Evolutionary conservation across 75 land plant species (phyloP), one percentile per base, ranked within the genome.

Genomic region (Isoetes taiwanensis): DNA sequence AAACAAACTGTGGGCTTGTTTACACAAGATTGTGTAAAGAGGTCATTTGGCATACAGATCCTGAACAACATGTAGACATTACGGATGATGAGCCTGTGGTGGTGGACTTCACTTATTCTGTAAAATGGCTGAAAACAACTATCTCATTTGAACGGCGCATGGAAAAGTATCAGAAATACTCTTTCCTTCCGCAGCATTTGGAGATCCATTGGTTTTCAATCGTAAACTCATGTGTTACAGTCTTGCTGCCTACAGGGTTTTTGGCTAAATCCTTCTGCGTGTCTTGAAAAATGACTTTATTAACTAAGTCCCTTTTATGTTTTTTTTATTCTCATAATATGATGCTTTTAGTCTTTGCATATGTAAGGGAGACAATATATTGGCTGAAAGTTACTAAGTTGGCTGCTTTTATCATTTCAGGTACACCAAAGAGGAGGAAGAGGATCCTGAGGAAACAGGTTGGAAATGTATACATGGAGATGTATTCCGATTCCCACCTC

Each of bases 391-490:
- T 28, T 1, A 25, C 56, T 9, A 17, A 0, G 37, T 58, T 58
- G 28, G 52, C 25, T 54, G 28, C 48, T 27, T 34, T 17, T 28
- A 12, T 29, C 0, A 34, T 16, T n/a, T 26, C 20, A 75, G 77
- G 41, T 69, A 69, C 41, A 58, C 68, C 14, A 67, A 59, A 43
- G 72, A 75, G 32, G 77, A 81, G 37, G 91, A 77, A 57, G 86
- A 86, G 2, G 76, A 78, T 30, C 76, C 69, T 63, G 76, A 74
- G 29, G 91, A 80, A 56, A 68, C 76, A 32, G 88, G 83, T 9
- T 86, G 91, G 91, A 86, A 86, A 65, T 66, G 75, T 32, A 74
- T 86, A 38, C 88, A 83, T 58, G 81, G 88, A 19, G 91, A 86
- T 72, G 84, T 86, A 2, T 86, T 86, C 55, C 67, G 91, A 69